Percentiles rank a stretch among this genome's conserved stretches.
Evolutionary conservation across 352 stramenopile genomes (phyloP).

Genomic region (Globisporangium nodosum): DNA sequence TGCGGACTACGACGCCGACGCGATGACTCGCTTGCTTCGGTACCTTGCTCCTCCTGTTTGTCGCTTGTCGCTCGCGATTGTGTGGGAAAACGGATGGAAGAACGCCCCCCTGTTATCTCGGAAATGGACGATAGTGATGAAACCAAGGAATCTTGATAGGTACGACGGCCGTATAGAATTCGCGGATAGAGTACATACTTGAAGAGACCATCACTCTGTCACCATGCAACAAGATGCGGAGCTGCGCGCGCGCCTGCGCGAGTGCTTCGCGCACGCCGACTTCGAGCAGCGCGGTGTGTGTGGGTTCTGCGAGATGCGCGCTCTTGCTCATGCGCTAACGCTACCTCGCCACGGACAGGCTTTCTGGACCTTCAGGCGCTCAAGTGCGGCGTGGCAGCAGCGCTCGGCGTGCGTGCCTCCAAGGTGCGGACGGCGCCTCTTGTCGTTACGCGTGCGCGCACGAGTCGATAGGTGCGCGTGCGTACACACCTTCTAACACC

Average conservation of each 20-base stretch:
- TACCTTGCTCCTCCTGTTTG: constrained; percentile 1
- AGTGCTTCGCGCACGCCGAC: constrained; percentile 51
- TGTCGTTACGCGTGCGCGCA: too few relatives aligned
- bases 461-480: neutral
- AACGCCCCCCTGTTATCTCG: constrained; percentile 6
- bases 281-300: constrained; percentile 17
- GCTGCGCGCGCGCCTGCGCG: constrained; percentile 12
- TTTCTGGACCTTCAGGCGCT: constrained; percentile 36
- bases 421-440: constrained; percentile 19
- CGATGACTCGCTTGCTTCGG: neutral
- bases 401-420: constrained; percentile 58
- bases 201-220: neutral
- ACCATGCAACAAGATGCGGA: neutral
- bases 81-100: constrained; percentile 21
- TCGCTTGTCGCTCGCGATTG: constrained; percentile 4
- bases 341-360: constrained; percentile 15
- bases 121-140: neutral
- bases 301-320: neutral
- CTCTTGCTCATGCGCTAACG: neutral
- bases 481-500: too few relatives aligned
- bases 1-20: neutral
- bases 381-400: constrained; percentile 65
- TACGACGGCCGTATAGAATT: neutral
- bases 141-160: neutral
- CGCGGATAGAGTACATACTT: neutral